Base-by-base conservation (phyloP, 1,284 basidiomycete species). In the Cryptococcus sp. region DNA sequence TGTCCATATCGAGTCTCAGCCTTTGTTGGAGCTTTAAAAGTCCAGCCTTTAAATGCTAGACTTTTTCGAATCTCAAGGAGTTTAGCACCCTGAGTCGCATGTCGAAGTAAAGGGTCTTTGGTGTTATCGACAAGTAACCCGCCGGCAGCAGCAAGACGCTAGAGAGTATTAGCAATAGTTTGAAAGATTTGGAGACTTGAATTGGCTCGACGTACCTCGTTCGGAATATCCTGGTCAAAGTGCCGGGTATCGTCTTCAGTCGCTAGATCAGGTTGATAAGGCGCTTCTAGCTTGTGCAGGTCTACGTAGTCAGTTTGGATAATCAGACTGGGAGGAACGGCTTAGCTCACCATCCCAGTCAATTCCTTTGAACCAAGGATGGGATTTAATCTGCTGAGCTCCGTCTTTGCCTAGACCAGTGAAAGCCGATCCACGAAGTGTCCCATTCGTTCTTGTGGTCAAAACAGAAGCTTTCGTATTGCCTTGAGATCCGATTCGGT, bases 181-280 rank as follows among this genome's bases (percentile, higher is more conserved):
- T n/a, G n/a, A n/a, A n/a, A n/a, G n/a, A n/a, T n/a, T n/a, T n/a
- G 5, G 33, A 15, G 42, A 11, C 41, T 30, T 6, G 31, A n/a
- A 37, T 33, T 49, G 32, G 71, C 86, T 74, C 76, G 23, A 2
- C 23, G 2, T 23, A 89, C 89, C 83, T 93, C 89, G 48, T 88
- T 79, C 35, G 90, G 90, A 61, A 97, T 97, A 73, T 94, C 91
- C 57, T 89, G 85, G 76, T 94, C 90, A 65, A 95, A 94, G 74
- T 95, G 90, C 61, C 83, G 81, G 32, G 91, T 95, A 75, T 96
- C 90, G 67, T 87, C 88, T 33, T 87, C 86, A 58, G 83, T 80
- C 44, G 72, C 79, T 52, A 98, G 82, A 55, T 90, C 86, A 14
- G 95, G 94, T 58, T 83, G 84, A 80, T 94, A 97, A 14, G 94